These are phyloP conservation scores for Pulveroboletus sp. DNA, from an alignment of 768 basidiomycete species.

Conservation along the genomic window DNA sequence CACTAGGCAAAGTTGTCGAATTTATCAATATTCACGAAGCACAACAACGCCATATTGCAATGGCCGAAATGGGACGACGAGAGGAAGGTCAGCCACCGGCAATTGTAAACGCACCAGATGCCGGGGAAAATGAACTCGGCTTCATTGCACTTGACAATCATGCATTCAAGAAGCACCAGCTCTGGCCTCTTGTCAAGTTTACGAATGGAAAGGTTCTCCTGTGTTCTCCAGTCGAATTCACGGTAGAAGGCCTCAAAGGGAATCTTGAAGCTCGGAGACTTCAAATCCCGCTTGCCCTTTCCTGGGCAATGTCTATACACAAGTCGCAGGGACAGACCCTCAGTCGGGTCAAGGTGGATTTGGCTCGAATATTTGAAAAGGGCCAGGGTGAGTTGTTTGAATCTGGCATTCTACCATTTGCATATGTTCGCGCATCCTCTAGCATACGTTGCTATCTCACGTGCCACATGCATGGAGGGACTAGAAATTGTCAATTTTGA, in stretches of 20 bases:
- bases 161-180: conserved; percentile 13
- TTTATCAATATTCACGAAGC: conserved; percentile 33
- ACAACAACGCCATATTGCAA: conserved; percentile 17
- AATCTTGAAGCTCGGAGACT: conserved; percentile 33
- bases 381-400: conserved; percentile 43
- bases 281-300: conserved; percentile 79
- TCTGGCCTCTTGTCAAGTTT: conserved; percentile 38
- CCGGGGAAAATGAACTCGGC: not conserved
- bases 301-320: conserved; percentile 99
- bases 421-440: not conserved
- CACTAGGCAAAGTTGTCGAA: conserved; percentile 70
- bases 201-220: conserved; percentile 28
- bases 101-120: not conserved
- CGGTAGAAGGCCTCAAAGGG: conserved; percentile 33
- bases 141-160: conserved; percentile 18
- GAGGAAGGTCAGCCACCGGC: conserved; percentile 5
- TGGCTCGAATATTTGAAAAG: conserved; percentile 89
- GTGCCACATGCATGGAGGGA: conserved; percentile 40
- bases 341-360: conserved; percentile 89
- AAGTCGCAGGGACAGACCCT: conserved; percentile 98
- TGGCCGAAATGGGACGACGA: conserved; percentile 28
- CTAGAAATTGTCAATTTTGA: conserved; percentile 39
- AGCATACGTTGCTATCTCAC: conserved; percentile 38
- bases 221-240: conserved; percentile 34
- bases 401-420: not conserved